Evolutionary conservation across 2,329 filamentous ascomycete genomes (phyloP).

Genomic region (Curvularia verruculosa): DNA sequence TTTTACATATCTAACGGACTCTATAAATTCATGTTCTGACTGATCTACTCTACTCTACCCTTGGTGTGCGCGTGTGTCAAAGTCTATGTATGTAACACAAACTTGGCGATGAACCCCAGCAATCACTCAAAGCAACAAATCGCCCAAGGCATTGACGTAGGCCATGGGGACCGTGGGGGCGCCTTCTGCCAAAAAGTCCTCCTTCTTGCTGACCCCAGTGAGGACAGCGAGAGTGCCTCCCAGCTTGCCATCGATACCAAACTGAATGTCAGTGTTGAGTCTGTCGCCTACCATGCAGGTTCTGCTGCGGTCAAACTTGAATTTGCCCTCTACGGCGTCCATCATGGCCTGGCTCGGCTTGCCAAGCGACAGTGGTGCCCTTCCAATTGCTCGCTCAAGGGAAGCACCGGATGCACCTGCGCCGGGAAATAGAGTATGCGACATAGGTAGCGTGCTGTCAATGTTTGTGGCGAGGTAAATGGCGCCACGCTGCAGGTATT

Average conservation of each 20-base stretch:
- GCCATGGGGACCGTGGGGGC: conserved; percentile 75
- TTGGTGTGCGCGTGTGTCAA: not conserved
- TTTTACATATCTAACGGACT: not conserved
- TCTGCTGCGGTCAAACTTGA: conserved; percentile 79
- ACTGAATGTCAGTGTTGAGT: conserved; percentile 93
- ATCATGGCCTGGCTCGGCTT: conserved; percentile 99
- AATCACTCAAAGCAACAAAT: conserved; percentile 60
- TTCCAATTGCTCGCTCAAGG: conserved; percentile 66
- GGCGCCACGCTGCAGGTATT: conserved; percentile 83
- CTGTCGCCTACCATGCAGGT: conserved; percentile 97
- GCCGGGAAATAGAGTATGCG: conserved; percentile 84
- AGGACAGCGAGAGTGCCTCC: conserved; percentile 90
- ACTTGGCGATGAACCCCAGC: not conserved
- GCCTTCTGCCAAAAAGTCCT: conserved; percentile 75
- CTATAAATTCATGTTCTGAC: conserved; percentile 8
- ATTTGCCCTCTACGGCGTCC: conserved; percentile 97
- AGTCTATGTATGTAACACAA: too few relatives aligned
- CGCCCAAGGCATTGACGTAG: conserved; percentile 84
- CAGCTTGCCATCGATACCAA: conserved; percentile 87
- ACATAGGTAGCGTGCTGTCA: conserved; percentile 86
- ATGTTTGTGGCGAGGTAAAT: conserved; percentile 91
- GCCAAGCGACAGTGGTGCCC: conserved; percentile 78
- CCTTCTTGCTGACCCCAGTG: conserved; percentile 86
- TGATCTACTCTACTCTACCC: not conserved
- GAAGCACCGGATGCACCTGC: conserved; percentile 84